Conservation (phyloP, 2,329 filamentous ascomycete species). For the Neonectria sp. region DNA sequence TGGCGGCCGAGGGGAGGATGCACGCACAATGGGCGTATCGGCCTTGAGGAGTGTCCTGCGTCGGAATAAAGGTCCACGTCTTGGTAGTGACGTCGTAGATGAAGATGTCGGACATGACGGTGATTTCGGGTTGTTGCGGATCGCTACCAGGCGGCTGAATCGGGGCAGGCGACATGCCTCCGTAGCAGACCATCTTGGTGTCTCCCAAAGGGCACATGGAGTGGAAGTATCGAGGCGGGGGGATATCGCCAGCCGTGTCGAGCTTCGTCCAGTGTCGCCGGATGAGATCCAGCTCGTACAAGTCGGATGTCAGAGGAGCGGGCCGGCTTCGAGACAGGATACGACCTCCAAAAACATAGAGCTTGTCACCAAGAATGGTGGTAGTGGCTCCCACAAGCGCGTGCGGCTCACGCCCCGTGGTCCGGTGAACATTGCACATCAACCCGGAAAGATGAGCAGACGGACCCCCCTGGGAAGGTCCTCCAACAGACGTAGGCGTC, state of each 20-base stretch:
- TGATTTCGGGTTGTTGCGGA: constrained; percentile 83
- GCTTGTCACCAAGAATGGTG: constrained; percentile 93
- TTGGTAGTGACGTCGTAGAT: constrained; percentile 89
- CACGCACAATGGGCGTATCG: constrained; percentile 97
- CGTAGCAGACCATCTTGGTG: constrained; percentile 97
- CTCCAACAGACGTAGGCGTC: constrained; percentile 52
- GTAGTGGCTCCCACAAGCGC: constrained; percentile 95
- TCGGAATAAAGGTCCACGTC: constrained; percentile 88
- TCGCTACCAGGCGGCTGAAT: constrained; percentile 63
- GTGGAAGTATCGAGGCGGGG: constrained; percentile 95
- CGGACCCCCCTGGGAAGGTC: constrained; percentile 60
- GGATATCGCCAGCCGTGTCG: constrained; percentile 86
- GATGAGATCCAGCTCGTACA: constrained; percentile 95
- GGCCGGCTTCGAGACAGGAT: constrained; percentile 88
- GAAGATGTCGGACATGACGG: constrained; percentile 98
- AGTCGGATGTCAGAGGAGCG: constrained; percentile 84
- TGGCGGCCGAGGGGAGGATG: constrained; percentile 88
- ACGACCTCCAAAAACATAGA: constrained; percentile 96
- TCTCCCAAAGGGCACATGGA: constrained; percentile 95
- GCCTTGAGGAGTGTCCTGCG: constrained; percentile 88
- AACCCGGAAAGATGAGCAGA: constrained; percentile 75
- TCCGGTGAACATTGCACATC: constrained; percentile 83
- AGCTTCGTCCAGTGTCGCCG: constrained; percentile 94
- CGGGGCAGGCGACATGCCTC: constrained; percentile 91
- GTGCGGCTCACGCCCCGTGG: constrained; percentile 91